Conservation (phyloP, 2,329 filamentous ascomycete genomes). For the Dothideomycetes sp. region DNA sequence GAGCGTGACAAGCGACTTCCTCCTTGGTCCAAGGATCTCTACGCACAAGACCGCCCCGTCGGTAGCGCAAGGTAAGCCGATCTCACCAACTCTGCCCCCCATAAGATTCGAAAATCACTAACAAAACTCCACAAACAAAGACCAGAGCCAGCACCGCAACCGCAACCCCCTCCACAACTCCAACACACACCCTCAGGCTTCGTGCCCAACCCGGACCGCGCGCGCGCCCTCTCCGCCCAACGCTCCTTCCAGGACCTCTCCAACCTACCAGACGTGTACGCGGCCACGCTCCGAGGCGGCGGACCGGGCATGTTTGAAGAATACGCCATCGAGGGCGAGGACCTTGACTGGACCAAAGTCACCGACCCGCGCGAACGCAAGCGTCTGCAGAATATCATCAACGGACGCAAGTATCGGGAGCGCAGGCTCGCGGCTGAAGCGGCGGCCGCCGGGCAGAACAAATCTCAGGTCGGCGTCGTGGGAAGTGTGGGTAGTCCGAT, state of each 20-base stretch:
- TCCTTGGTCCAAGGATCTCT: slow-evolving; percentile 62
- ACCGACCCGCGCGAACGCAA: slow-evolving; percentile 26
- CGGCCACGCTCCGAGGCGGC: slow-evolving; percentile 11
- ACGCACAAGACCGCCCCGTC: slow-evolving; percentile 35
- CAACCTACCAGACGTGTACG: slow-evolving; percentile 10
- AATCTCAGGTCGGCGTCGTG: background rate
- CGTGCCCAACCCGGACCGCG: slow-evolving; percentile 9
- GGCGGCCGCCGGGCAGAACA: slow-evolving; percentile 1
- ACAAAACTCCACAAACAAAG: background rate
- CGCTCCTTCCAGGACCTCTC: slow-evolving; percentile 5
- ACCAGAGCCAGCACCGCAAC: slow-evolving; percentile 6
- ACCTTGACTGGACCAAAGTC: slow-evolving; percentile 27
- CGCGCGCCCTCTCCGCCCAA: slow-evolving; percentile 6
- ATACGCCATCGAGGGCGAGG: slow-evolving; percentile 27
- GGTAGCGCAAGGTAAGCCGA: slow-evolving; percentile 12
- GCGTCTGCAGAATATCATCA: slow-evolving; percentile 27
- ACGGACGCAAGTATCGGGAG: slow-evolving; percentile 28
- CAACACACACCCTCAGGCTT: slow-evolving; percentile 7
- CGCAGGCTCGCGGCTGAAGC: slow-evolving; percentile 17
- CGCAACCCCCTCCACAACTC: background rate
- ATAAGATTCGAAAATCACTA: background rate
- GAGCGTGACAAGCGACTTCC: slow-evolving; percentile 80
- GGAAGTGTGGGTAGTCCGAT: background rate
- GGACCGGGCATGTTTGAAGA: slow-evolving; percentile 12
- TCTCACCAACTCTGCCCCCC: slow-evolving; percentile 16